These are phyloP conservation scores for Pseudogymnoascus sp. DNA, from an alignment of 2,329 filamentous ascomycete genomes.

Conservation along the genomic window DNA sequence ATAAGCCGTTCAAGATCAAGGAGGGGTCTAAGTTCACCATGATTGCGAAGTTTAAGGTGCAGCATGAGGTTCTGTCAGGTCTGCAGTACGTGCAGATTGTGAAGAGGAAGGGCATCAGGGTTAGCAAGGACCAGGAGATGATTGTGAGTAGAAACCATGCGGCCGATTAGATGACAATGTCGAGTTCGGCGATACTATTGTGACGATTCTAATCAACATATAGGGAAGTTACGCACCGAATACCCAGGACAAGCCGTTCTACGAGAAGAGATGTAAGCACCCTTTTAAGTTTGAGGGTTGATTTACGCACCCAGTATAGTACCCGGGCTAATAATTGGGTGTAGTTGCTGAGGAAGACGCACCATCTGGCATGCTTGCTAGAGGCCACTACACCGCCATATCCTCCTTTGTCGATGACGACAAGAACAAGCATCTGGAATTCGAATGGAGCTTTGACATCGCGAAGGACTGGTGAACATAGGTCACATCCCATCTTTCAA, in stretches of 20 bases:
- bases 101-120: constrained; percentile 76
- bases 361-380: constrained; percentile 79
- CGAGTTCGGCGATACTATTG: not conserved
- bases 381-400: constrained; percentile 80
- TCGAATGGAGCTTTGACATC: constrained; percentile 96
- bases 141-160: constrained; percentile 55
- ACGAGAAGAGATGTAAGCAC: constrained; percentile 82
- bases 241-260: constrained; percentile 75
- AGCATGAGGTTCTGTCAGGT: constrained; percentile 91
- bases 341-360: constrained; percentile 85
- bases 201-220: not conserved
- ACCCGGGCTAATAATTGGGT: constrained; percentile 4
- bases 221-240: constrained; percentile 89
- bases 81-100: constrained; percentile 93
- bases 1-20: constrained; percentile 95
- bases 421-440: constrained; percentile 78
- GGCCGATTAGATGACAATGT: not conserved
- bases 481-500: not conserved
- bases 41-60: constrained; percentile 88
- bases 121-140: constrained; percentile 97
- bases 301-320: not conserved
- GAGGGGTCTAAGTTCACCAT: constrained; percentile 90
- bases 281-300: not conserved
- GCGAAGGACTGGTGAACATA: constrained; percentile 77
- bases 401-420: constrained; percentile 96